Evolutionary conservation across 225 moss, liverwort and hornwort genomes (phyloP).

Genomic region (Bryoerythrophyllum caledonicum): DNA sequence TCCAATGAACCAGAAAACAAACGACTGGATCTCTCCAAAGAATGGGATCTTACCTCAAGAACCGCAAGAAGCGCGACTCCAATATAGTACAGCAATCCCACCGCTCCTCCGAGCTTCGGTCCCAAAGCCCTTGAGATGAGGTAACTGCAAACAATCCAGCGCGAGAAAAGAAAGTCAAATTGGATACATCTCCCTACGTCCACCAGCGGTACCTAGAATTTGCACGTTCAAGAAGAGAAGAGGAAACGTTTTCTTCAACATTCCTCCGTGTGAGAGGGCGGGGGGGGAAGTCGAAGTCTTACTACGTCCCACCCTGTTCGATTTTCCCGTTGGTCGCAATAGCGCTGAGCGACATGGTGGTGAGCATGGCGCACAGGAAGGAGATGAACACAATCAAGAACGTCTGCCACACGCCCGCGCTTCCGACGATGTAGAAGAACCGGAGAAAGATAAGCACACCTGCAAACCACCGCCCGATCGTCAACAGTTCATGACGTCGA

Average conservation of each 20-base stretch:
- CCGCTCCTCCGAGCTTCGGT: constrained; percentile 91
- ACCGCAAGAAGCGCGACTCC: constrained; percentile 88
- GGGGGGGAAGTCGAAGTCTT: constrained; percentile 8
- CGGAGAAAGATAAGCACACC: constrained; percentile 95
- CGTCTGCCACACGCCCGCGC: constrained; percentile 94
- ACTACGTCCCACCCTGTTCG: constrained; percentile 98
- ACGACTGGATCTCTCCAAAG: background rate
- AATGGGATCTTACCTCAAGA: constrained; percentile 59
- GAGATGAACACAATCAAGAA: constrained; percentile 81
- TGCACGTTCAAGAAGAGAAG: background rate
- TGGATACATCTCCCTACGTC: constrained; percentile 11
- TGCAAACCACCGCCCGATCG: constrained; percentile 26
- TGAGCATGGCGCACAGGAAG: constrained; percentile 82
- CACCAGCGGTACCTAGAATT: background rate
- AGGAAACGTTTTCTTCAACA: background rate
- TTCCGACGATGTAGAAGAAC: constrained; percentile 93
- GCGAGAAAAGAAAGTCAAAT: background rate
- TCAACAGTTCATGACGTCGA: background rate
- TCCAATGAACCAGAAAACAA: background rate
- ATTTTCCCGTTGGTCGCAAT: constrained; percentile 97
- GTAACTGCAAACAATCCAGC: constrained; percentile 50
- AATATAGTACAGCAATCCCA: constrained; percentile 85
- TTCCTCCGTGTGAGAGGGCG: background rate
- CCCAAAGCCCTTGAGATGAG: constrained; percentile 93
- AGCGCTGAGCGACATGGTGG: constrained; percentile 91